A percentile compares a stretch with the other conserved stretches of the same genome.
Evolutionary conservation across 352 stramenopile genomes (phyloP).

Genomic region (Phytophthora melonis): DNA sequence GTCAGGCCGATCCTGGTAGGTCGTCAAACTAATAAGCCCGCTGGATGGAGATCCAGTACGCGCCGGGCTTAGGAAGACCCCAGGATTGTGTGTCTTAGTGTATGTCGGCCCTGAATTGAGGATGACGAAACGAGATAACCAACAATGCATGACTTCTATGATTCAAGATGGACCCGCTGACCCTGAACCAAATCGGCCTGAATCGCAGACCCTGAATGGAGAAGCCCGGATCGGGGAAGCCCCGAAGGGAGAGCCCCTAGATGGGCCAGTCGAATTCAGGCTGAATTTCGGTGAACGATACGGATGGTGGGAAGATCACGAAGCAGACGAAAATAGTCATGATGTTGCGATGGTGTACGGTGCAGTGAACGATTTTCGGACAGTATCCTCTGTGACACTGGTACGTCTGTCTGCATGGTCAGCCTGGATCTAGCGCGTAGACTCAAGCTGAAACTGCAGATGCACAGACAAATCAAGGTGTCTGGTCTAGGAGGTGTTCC

Average conservation of each 20-base stretch:
- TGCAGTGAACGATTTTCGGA: neutral
- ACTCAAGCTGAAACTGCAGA: slow-evolving; percentile 4
- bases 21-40: no score
- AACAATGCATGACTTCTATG: neutral
- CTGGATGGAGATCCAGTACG: neutral
- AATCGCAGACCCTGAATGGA: no score
- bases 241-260: no score
- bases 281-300: neutral
- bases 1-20: no score
- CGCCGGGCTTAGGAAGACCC: neutral
- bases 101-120: neutral
- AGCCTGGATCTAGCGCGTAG: slow-evolving; percentile 15
- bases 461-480: slow-evolving; percentile 6
- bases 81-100: neutral
- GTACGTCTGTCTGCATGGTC: slow-evolving; percentile 1
- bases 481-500: slow-evolving; percentile 4
- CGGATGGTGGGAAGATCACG: slow-evolving; percentile 1
- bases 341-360: neutral
- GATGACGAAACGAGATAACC: neutral
- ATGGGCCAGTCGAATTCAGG: neutral
- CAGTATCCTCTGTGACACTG: slow-evolving; percentile 2
- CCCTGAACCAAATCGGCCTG: no score
- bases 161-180: neutral
- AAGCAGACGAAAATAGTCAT: neutral
- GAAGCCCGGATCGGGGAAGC: no score